Evolutionary conservation across 768 basidiomycete species (phyloP).

Genomic region (Serendipita sp.): DNA sequence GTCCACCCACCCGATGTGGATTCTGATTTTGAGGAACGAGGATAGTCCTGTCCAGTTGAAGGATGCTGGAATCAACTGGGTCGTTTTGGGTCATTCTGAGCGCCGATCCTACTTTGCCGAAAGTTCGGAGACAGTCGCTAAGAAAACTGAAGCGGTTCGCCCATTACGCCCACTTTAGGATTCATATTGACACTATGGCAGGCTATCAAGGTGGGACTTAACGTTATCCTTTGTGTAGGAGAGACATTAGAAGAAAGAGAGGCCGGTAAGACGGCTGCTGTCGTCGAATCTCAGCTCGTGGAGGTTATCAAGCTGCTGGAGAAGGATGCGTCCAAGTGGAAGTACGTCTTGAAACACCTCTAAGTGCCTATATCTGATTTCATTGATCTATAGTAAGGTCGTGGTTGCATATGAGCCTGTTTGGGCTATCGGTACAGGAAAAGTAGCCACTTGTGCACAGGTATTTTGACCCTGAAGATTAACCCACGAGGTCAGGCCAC

Average conservation of each 20-base stretch:
- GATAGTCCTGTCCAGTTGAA: constrained; percentile 64
- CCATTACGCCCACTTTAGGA: not conserved
- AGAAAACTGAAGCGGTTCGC: constrained; percentile 56
- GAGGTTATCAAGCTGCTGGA: constrained; percentile 50
- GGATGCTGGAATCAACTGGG: constrained; percentile 77
- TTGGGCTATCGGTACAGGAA: constrained; percentile 98
- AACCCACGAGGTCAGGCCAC: not conserved
- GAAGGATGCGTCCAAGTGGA: constrained; percentile 48
- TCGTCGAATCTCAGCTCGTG: constrained; percentile 70
- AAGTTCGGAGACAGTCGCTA: constrained; percentile 62
- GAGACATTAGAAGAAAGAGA: constrained; percentile 87
- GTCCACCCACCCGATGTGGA: not conserved
- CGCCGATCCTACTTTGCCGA: constrained; percentile 88
- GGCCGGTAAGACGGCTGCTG: constrained; percentile 51
- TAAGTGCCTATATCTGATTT: not conserved
- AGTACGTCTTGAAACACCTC: constrained; percentile 29
- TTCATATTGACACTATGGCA: not conserved
- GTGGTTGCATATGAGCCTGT: constrained; percentile 96
- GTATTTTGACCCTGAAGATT: constrained; percentile 4
- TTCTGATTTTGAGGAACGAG: not conserved
- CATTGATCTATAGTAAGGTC: constrained; percentile 39
- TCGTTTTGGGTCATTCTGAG: constrained; percentile 96
- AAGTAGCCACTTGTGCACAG: constrained; percentile 68
- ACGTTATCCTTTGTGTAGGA: constrained; percentile 90
- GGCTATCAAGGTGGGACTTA: constrained; percentile 57